These are phyloP conservation scores for Puya raimondii DNA, from an alignment of 176 grass and related monocot species.

Conservation along the genomic window DNA sequence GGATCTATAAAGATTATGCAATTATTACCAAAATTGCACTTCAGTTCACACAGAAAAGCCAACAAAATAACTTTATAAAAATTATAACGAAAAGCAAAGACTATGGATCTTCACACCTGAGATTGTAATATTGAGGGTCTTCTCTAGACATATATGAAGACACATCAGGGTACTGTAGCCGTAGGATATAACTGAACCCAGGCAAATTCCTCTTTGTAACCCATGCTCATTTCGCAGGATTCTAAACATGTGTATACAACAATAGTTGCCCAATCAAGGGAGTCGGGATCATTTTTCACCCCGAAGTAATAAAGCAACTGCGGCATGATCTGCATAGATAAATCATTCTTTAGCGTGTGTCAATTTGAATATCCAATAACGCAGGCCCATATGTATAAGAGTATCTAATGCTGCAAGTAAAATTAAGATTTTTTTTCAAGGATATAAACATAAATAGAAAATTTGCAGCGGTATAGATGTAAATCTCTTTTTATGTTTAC, in stretches of 20 bases:
- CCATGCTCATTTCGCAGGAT: slow-evolving; percentile 56
- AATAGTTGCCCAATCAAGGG: slow-evolving; percentile 94
- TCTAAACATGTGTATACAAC: slow-evolving; percentile 61
- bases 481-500: background rate
- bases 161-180: slow-evolving; percentile 15
- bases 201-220: slow-evolving; percentile 81
- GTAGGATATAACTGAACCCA: slow-evolving; percentile 87
- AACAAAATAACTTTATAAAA: background rate
- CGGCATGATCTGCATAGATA: slow-evolving; percentile 77
- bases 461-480: background rate
- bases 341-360: background rate
- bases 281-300: slow-evolving; percentile 64
- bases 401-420: too few relatives aligned
- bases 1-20: background rate
- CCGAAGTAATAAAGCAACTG: slow-evolving; percentile 82
- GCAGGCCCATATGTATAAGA: too few relatives aligned
- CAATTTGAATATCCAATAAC: too few relatives aligned
- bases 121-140: background rate
- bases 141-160: background rate
- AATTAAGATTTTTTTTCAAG: background rate
- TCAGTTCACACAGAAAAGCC: background rate
- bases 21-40: background rate
- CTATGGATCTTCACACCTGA: background rate
- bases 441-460: background rate
- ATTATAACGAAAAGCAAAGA: background rate